phyloP scores from a whole-genome alignment of 1,284 basidiomycete species.

The Tausonia pullulans region DNA sequence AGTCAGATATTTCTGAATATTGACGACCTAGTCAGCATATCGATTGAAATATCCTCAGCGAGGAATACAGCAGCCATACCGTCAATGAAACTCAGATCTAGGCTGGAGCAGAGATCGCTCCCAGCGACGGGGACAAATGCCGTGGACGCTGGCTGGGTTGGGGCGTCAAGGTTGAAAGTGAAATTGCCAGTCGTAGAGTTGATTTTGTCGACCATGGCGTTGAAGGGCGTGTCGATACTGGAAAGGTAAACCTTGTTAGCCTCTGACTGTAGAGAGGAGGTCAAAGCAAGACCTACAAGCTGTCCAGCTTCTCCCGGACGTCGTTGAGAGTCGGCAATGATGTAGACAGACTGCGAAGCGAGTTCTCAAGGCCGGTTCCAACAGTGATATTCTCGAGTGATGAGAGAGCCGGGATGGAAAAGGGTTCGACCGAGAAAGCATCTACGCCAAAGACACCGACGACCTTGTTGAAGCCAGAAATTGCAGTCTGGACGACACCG shows the following conservation, averaged over 20 bases:
- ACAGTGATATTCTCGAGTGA: slow-evolving; percentile 67
- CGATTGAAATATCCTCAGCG: too few relatives aligned
- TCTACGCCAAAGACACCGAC: slow-evolving; percentile 34
- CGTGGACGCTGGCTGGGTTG: slow-evolving; percentile 18
- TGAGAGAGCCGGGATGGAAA: slow-evolving; percentile 59
- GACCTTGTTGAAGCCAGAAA: slow-evolving; percentile 57
- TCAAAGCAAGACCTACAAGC: slow-evolving; percentile 45
- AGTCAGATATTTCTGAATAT: slow-evolving; percentile 27
- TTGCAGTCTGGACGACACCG: slow-evolving; percentile 51
- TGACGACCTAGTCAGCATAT: too few relatives aligned
- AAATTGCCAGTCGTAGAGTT: slow-evolving; percentile 67
- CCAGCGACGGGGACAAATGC: background rate
- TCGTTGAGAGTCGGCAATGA: slow-evolving; percentile 69
- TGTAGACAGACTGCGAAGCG: slow-evolving; percentile 61
- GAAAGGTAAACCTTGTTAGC: background rate
- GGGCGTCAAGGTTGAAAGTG: slow-evolving; percentile 31
- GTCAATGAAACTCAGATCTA: slow-evolving; percentile 75
- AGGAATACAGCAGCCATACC: slow-evolving; percentile 44
- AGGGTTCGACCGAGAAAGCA: slow-evolving; percentile 42
- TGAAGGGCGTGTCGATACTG: slow-evolving; percentile 74
- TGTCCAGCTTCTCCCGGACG: slow-evolving; percentile 58
- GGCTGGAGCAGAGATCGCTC: slow-evolving; percentile 48
- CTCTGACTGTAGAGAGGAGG: background rate
- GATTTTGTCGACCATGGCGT: slow-evolving; percentile 71
- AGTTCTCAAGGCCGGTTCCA: slow-evolving; percentile 63